phyloP scores from a whole-genome alignment of 2,329 filamentous ascomycete genomes.

The Penicillium janthinellum region DNA sequence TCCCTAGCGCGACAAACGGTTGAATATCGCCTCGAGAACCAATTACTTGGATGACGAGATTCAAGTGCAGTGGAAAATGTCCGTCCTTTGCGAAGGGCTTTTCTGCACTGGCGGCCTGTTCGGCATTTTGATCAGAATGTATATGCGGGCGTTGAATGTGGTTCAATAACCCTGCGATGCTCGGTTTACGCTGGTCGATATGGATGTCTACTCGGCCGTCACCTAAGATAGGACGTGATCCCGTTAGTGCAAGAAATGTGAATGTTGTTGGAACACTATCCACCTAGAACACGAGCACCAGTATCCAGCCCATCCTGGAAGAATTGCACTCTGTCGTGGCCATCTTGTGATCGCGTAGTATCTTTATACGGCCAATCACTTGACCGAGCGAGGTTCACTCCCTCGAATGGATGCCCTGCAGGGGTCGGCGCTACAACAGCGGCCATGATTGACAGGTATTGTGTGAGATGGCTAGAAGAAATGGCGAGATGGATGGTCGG shows the following conservation, averaged over 20 bases:
- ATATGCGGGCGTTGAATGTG: slow-evolving; percentile 10
- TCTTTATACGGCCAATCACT: not conserved
- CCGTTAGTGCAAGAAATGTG: not conserved
- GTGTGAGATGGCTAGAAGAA: not conserved
- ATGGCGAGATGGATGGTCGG: not conserved
- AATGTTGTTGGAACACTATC: not conserved
- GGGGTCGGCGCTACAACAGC: not conserved
- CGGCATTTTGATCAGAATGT: slow-evolving; percentile 7
- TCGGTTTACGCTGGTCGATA: slow-evolving; percentile 21
- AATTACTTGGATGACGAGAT: slow-evolving; percentile 73
- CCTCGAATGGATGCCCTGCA: not conserved
- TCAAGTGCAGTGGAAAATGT: slow-evolving; percentile 33
- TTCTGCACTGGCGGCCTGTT: not conserved
- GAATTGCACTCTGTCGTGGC: not conserved
- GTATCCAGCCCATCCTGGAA: not conserved
- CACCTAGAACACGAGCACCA: not conserved
- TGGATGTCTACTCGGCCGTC: slow-evolving; percentile 27
- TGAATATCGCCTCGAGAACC: slow-evolving; percentile 75
- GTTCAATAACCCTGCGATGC: slow-evolving; percentile 22
- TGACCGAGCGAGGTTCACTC: not conserved
- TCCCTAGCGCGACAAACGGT: slow-evolving; percentile 70
- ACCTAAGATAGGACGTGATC: slow-evolving; percentile 8
- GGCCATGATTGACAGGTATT: not conserved
- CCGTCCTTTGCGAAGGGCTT: not conserved
- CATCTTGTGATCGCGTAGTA: not conserved